Percentiles rank a stretch among this genome's conserved stretches.
Conservation (phyloP, 129 eudicot genomes). For the Tagetes erecta region DNA sequence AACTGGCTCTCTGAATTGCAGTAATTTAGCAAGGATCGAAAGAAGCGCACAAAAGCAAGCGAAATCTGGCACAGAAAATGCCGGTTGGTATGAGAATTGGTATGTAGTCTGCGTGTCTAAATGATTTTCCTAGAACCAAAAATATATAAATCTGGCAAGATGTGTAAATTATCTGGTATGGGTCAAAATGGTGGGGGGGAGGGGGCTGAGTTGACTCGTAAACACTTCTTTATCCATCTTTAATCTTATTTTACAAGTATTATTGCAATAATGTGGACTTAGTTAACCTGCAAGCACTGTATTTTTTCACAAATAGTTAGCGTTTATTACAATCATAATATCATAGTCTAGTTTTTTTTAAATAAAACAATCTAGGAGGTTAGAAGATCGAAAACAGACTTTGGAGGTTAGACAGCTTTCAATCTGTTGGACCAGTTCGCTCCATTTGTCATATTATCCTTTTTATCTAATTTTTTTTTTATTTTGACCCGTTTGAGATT, state of each 20-base stretch:
- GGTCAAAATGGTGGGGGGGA: not conserved
- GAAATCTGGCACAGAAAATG: conserved; percentile 87
- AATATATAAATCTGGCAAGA: not conserved
- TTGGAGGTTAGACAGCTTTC: not conserved
- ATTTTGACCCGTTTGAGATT: not conserved
- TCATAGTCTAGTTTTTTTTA: not conserved
- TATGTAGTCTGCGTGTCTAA: not conserved
- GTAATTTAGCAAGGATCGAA: conserved; percentile 90
- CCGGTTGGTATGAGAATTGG: conserved; percentile 89
- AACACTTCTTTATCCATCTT: not conserved
- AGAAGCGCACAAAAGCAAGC: conserved; percentile 98
- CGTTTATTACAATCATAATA: not conserved
- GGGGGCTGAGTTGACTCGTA: not conserved
- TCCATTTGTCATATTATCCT: not conserved
- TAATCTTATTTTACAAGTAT: too few species aligned
- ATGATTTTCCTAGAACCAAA: conserved; percentile 8
- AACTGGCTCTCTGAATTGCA: conserved; percentile 35
- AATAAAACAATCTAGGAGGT: not conserved
- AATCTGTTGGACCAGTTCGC: not conserved
- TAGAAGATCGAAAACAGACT: not conserved
- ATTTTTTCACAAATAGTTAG: not conserved
- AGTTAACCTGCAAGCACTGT: not conserved
- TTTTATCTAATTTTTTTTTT: not conserved
- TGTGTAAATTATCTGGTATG: not conserved
- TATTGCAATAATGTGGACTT: not conserved